A percentile compares a stretch with the other conserved stretches of the same genome.
These are phyloP conservation scores for Lipomyces orientalis DNA, from an alignment of 805 yeast species.

Conservation along the genomic window DNA sequence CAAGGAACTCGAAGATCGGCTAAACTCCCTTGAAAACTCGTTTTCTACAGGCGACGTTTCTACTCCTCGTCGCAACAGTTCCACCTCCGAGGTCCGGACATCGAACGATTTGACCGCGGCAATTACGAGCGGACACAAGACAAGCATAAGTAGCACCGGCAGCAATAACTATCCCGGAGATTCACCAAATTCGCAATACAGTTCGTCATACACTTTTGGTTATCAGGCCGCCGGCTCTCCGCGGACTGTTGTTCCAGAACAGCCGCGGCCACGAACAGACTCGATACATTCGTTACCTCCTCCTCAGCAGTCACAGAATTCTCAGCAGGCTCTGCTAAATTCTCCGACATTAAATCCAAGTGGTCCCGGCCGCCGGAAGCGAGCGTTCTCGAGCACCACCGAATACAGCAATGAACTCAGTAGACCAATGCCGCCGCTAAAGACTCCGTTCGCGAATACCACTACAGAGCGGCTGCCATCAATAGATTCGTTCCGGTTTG, in stretches of 20 bases:
- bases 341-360: slow-evolving; percentile 9
- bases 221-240: slow-evolving; percentile 20
- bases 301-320: slow-evolving; percentile 11
- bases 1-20: slow-evolving; percentile 41
- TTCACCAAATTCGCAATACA: slow-evolving; percentile 29
- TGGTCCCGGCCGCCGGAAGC: slow-evolving; percentile 31
- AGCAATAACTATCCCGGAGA: slow-evolving; percentile 20
- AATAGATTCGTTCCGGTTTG: slow-evolving; percentile 33
- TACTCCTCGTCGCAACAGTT: slow-evolving; percentile 11
- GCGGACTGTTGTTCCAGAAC: slow-evolving; percentile 13
- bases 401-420: slow-evolving; percentile 24
- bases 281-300: slow-evolving; percentile 21
- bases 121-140: slow-evolving; percentile 19
- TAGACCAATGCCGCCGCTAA: slow-evolving; percentile 17
- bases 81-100: background rate
- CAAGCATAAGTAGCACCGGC: slow-evolving; percentile 23
- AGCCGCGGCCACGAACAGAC: slow-evolving; percentile 25
- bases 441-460: slow-evolving; percentile 14
- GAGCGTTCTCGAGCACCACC: slow-evolving; percentile 34
- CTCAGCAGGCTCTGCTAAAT: slow-evolving; percentile 13
- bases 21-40: slow-evolving; percentile 37
- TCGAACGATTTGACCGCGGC: background rate
- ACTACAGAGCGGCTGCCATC: slow-evolving; percentile 38
- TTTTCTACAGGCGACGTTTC: slow-evolving; percentile 23
- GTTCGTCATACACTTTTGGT: slow-evolving; percentile 12